Percentiles rank a stretch among this genome's conserved stretches.
Evolutionary conservation across 768 basidiomycete species (phyloP).

Genomic region (Mycena latifolia): DNA sequence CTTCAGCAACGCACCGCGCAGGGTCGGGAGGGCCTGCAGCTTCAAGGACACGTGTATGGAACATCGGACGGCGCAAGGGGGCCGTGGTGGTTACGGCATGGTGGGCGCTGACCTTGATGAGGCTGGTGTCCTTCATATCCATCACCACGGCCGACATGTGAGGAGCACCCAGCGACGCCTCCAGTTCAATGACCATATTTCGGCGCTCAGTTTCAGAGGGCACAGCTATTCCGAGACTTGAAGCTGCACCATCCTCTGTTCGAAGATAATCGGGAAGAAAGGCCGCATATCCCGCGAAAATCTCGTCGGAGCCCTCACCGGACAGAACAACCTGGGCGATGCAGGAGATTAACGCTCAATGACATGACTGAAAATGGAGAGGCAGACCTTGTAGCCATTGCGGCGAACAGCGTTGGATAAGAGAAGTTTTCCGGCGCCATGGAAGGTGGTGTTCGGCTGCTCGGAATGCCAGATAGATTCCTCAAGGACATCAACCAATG

Average conservation of each 20-base stretch:
- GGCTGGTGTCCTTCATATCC: no score
- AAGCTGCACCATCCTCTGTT: conserved; percentile 12
- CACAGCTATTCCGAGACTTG: conserved; percentile 8
- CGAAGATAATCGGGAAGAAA: background rate
- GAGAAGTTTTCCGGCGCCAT: conserved; percentile 32
- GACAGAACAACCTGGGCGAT: background rate
- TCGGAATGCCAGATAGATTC: conserved; percentile 37
- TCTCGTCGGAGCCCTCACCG: background rate
- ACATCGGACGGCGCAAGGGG: background rate
- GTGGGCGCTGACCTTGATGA: conserved; percentile 1
- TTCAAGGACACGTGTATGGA: background rate
- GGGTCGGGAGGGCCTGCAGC: background rate
- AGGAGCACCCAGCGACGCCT: background rate
- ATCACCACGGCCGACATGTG: no score
- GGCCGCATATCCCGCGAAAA: background rate
- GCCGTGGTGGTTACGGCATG: background rate
- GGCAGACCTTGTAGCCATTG: conserved; percentile 32
- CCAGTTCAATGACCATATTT: background rate
- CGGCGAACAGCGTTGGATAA: conserved; percentile 7
- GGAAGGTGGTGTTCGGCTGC: conserved; percentile 19
- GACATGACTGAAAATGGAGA: background rate
- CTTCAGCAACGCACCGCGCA: conserved; percentile 18
- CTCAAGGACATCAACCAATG: conserved; percentile 24
- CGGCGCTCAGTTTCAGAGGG: conserved; percentile 19
- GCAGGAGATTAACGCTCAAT: background rate